These are phyloP conservation scores for Calonectria montana DNA, from an alignment of 2,329 filamentous ascomycete species.

Conservation along the genomic window DNA sequence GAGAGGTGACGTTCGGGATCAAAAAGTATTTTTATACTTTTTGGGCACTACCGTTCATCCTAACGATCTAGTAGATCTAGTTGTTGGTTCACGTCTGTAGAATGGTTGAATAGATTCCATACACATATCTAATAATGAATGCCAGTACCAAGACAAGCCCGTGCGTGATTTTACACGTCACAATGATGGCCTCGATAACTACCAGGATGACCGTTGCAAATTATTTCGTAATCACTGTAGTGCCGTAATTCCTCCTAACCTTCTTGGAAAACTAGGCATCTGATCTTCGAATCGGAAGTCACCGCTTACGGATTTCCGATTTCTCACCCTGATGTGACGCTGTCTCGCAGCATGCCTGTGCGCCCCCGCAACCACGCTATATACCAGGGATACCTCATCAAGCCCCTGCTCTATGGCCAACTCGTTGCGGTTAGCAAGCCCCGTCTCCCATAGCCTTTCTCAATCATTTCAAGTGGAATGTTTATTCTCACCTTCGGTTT, in stretches of 20 bases:
- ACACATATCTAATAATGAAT: neutral
- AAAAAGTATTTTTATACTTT: slow-evolving; percentile 1
- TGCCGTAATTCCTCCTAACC: neutral
- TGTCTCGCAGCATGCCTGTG: neutral
- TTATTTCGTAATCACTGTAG: neutral
- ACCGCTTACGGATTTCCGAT: neutral
- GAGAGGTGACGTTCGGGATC: neutral
- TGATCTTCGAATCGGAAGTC: neutral
- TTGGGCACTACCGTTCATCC: neutral
- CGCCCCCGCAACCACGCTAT: neutral
- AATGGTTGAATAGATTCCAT: neutral
- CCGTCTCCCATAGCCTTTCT: neutral
- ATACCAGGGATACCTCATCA: neutral
- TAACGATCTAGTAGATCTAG: neutral
- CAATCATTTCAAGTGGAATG: neutral
- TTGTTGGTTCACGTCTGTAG: neutral
- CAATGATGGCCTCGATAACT: neutral
- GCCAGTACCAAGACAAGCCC: neutral
- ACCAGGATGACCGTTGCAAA: neutral
- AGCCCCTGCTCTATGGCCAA: neutral
- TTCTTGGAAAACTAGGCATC: neutral
- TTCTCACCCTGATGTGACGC: neutral
- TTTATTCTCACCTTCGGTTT: neutral
- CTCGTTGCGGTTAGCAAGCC: neutral
- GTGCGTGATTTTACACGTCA: neutral